Evolutionary conservation across 257 asterid species (phyloP), one percentile per base, ranked within the genome.

Genomic region (Thymus quinquecostatus): DNA sequence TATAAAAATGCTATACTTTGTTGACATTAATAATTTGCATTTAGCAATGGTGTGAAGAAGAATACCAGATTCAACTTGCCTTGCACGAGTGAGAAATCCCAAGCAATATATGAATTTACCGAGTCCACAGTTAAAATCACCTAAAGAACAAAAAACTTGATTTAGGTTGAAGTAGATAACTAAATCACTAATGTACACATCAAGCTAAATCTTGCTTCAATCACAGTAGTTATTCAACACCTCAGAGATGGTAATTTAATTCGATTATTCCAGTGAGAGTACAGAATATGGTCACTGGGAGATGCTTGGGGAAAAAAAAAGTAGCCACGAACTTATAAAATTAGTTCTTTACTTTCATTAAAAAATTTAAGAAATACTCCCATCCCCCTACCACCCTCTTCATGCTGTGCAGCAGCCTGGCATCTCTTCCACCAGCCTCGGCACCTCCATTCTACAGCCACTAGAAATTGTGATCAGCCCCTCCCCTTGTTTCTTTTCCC

Each of bases 31-130:
- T 2, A 58, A 58, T 13, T 40, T 65, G 62, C 28, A 38, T 7
- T 71, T 40, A 68, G 62, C 28, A 38, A 9, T 71, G 65, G 81
- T 57, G 60, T 61, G 55, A 53, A 71, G 86, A 77, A 78, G 72
- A 66, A 71, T 89, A 95, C 97, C 98, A 81, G 51, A 86, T 71
- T 92, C 84, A 89, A 70, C 79, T 89, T 92, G 73, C 99, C 97
- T 83, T 89, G 98, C 66, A 86, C 88, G 87, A 95, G 78, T n/a
- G 97, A 80, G 78, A 95, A 95, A 82, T 95, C 99, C 97, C 99
- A 95, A 68, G 96, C 99, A 80, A 95, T 85, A 80, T 89, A 95
- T 38, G 99, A 89, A 78, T 95, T 92, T 72, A 86, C 38, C 27
- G 98, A 87, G 68, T 92, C 98, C 75, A 85, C 97, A 11, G 81